Percentiles rank a stretch among this genome's conserved stretches.
These are phyloP conservation scores for Raddia distichophylla DNA, from an alignment of 176 grass and related monocot species.

Conservation along the genomic window DNA sequence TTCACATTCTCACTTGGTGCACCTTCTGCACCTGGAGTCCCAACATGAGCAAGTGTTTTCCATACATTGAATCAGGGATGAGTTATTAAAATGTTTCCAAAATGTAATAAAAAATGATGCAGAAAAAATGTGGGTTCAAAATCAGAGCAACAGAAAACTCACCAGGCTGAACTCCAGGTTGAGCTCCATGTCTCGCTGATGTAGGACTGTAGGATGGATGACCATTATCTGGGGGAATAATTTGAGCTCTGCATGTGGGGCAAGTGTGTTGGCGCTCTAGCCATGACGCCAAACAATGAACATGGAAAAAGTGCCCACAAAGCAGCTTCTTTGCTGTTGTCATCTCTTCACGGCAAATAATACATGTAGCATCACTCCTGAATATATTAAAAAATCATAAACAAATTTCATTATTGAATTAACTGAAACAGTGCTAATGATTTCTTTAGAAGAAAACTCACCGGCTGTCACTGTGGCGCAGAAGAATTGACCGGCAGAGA, in stretches of 20 bases:
- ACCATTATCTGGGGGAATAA: slow-evolving; percentile 75
- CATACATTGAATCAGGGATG: slow-evolving; percentile 18
- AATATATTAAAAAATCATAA: slow-evolving; percentile 14
- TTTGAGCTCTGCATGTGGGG: slow-evolving; percentile 93
- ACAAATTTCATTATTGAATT: background rate
- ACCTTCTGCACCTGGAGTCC: slow-evolving; percentile 41
- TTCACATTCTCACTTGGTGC: slow-evolving; percentile 49
- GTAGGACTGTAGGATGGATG: no score
- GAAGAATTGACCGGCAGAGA: no score
- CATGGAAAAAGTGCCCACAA: slow-evolving; percentile 96
- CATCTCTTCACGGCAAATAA: slow-evolving; percentile 99
- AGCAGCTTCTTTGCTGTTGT: slow-evolving; percentile 83
- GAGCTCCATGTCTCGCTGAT: slow-evolving; percentile 50
- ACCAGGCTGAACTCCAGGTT: slow-evolving; percentile 73
- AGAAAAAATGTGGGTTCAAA: background rate
- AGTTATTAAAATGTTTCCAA: slow-evolving; percentile 10
- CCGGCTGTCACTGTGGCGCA: no score
- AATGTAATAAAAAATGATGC: slow-evolving; percentile 15
- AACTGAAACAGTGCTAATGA: slow-evolving; percentile 16
- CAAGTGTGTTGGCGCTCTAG: slow-evolving; percentile 92
- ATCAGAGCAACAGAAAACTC: slow-evolving; percentile 40
- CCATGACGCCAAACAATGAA: slow-evolving; percentile 95
- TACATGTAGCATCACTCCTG: slow-evolving; percentile 96
- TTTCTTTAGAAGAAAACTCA: slow-evolving; percentile 56
- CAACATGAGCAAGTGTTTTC: slow-evolving; percentile 46